Conservation (phyloP, 1,139 yeast species). For the Debaryomyces sp. region DNA sequence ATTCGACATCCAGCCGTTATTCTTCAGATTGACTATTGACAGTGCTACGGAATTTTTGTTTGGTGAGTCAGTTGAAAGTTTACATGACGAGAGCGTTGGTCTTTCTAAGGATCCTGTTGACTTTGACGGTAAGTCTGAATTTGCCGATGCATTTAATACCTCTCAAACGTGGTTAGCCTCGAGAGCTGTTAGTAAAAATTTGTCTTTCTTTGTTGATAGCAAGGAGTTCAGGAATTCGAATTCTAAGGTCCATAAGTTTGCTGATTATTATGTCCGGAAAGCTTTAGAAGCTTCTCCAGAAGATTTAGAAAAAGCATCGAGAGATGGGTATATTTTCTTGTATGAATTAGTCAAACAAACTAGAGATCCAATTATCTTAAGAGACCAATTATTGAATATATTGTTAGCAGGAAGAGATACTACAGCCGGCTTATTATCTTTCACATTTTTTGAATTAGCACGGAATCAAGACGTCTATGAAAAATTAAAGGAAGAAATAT, state of each 20-base stretch:
- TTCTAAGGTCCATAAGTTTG: slow-evolving; percentile 36
- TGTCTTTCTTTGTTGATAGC: slow-evolving; percentile 36
- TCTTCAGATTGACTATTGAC: slow-evolving; percentile 56
- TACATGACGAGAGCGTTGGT: slow-evolving; percentile 31
- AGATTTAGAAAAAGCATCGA: slow-evolving; percentile 33
- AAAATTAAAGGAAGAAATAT: slow-evolving; percentile 42
- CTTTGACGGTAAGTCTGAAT: slow-evolving; percentile 37
- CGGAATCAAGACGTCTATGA: slow-evolving; percentile 42
- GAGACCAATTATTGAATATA: slow-evolving; percentile 55
- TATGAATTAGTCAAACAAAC: slow-evolving; percentile 55
- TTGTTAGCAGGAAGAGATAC: slow-evolving; percentile 61
- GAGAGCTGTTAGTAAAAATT: slow-evolving; percentile 38
- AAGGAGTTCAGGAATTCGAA: slow-evolving; percentile 34
- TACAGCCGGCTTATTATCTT: slow-evolving; percentile 57
- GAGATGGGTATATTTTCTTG: slow-evolving; percentile 51
- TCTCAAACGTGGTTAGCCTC: slow-evolving; percentile 40
- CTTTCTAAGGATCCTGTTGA: slow-evolving; percentile 14
- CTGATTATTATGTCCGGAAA: slow-evolving; percentile 30
- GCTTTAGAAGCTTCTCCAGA: slow-evolving; percentile 31
- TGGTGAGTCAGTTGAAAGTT: slow-evolving; percentile 53
- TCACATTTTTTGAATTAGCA: slow-evolving; percentile 48
- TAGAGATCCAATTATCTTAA: slow-evolving; percentile 47
- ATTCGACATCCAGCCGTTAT: slow-evolving; percentile 52
- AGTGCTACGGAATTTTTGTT: slow-evolving; percentile 62
- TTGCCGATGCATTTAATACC: slow-evolving; percentile 46